phyloP scores from a whole-genome alignment of 352 stramenopile species.

The Globisporangium canariense region DNA sequence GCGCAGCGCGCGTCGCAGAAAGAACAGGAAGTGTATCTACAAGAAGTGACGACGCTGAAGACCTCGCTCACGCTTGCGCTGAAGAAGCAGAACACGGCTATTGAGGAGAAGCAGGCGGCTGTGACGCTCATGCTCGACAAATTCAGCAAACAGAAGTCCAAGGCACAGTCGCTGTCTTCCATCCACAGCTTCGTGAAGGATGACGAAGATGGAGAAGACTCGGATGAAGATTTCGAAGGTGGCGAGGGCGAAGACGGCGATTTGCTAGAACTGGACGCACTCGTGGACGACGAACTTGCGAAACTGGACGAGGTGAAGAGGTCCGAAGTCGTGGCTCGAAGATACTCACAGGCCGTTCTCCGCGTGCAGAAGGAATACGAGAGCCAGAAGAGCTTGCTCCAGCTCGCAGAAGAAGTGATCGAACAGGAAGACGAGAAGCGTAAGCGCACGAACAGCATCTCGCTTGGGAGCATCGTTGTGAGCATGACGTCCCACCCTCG shows the following conservation, averaged over 20 bases:
- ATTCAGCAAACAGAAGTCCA: constrained; percentile 13
- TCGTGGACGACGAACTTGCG: constrained; percentile 15
- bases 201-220: background rate
- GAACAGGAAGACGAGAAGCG: constrained; percentile 35
- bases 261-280: background rate
- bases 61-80: constrained; percentile 38
- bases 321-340: constrained; percentile 38
- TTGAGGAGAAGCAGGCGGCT: constrained; percentile 56
- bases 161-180: background rate
- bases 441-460: constrained; percentile 58
- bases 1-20: constrained; percentile 39
- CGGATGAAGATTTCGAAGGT: background rate
- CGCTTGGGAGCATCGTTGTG: constrained; percentile 44
- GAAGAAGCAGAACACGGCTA: constrained; percentile 40
- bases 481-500: constrained; percentile 54
- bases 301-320: constrained; percentile 37
- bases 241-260: background rate
- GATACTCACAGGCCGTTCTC: constrained; percentile 52
- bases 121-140: constrained; percentile 48
- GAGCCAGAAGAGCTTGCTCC: constrained; percentile 41
- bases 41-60: constrained; percentile 42
- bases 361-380: constrained; percentile 53
- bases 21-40: constrained; percentile 37
- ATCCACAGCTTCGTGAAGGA: constrained; percentile 2
- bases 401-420: constrained; percentile 38